A percentile compares a stretch with the other conserved stretches of the same genome.
Evolutionary conservation across 2,329 filamentous ascomycete genomes (phyloP).

Genomic region (Lecanicillium sp.): DNA sequence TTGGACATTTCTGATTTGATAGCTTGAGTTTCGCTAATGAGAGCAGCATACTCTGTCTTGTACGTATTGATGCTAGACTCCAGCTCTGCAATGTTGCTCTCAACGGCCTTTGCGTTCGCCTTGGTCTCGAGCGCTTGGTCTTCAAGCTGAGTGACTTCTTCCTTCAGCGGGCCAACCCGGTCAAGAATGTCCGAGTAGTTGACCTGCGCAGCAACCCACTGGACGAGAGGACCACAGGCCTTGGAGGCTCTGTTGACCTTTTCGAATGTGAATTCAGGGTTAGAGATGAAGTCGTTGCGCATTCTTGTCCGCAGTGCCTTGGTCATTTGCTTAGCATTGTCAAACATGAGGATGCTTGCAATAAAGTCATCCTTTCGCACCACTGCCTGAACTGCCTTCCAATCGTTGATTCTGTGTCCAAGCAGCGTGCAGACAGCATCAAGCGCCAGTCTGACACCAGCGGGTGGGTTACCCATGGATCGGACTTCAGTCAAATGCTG

Average conservation of each 20-base stretch:
- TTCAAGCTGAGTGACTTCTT: conserved; percentile 81
- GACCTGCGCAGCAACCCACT: conserved; percentile 95
- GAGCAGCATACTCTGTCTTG: conserved; percentile 89
- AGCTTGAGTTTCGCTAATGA: conserved; percentile 94
- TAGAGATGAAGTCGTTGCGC: conserved; percentile 84
- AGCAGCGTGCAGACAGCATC: conserved; percentile 95
- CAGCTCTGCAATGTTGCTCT: conserved; percentile 74
- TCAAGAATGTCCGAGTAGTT: conserved; percentile 97
- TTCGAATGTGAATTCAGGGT: conserved; percentile 93
- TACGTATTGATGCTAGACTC: conserved; percentile 90
- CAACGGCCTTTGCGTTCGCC: conserved; percentile 84
- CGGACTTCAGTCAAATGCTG: conserved; percentile 96
- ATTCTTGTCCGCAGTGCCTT: conserved; percentile 73
- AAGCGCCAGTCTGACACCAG: conserved; percentile 82
- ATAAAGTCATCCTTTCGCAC: conserved; percentile 95
- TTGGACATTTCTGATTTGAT: conserved; percentile 96
- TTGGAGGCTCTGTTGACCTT: conserved; percentile 94
- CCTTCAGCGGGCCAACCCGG: conserved; percentile 81
- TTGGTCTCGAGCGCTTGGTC: conserved; percentile 86
- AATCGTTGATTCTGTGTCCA: conserved; percentile 80
- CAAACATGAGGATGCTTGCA: conserved; percentile 92
- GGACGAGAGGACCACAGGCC: conserved; percentile 91
- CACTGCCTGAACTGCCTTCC: conserved; percentile 85
- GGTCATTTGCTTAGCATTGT: conserved; percentile 95
- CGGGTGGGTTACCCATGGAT: conserved; percentile 89